Conservation (phyloP, 2,329 filamentous ascomycete species). For the Elsinoe fawcettii region DNA sequence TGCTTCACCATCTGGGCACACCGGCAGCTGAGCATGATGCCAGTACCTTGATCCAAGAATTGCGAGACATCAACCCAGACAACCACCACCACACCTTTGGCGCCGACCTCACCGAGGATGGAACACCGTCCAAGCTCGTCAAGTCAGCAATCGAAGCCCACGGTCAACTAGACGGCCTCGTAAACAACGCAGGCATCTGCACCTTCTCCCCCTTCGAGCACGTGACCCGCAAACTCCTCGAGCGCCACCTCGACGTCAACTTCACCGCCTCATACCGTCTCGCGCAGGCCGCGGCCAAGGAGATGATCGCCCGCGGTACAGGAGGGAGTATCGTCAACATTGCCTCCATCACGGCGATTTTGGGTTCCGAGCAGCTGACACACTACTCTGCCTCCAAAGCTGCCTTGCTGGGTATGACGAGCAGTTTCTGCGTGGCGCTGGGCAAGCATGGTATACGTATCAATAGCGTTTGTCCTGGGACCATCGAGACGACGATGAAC, state of each 20-base stretch:
- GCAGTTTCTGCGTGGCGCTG: background rate
- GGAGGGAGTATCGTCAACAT: slow-evolving; percentile 5
- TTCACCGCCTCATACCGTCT: background rate
- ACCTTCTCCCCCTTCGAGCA: background rate
- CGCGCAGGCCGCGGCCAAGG: background rate
- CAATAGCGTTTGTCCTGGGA: slow-evolving; percentile 11
- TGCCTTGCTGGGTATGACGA: slow-evolving; percentile 8
- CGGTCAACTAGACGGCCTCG: background rate
- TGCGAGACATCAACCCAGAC: background rate
- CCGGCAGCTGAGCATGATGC: background rate
- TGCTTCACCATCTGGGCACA: slow-evolving; percentile 3
- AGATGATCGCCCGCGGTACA: background rate
- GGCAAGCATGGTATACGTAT: background rate
- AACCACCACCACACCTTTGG: background rate
- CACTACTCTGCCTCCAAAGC: slow-evolving; percentile 8
- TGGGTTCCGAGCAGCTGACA: background rate
- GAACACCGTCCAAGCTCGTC: background rate
- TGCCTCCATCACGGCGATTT: slow-evolving; percentile 4
- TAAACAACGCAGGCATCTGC: slow-evolving; percentile 14
- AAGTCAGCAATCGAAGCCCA: background rate
- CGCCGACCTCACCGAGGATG: background rate
- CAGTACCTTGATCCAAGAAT: background rate
- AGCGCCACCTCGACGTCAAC: slow-evolving; percentile 2
- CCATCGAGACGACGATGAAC: slow-evolving; percentile 14
- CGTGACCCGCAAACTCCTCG: background rate